Percentiles rank a stretch among this genome's conserved stretches.
Evolutionary conservation across 1,284 basidiomycete genomes (phyloP).

Genomic region (Cutaneotrichosporon dermatis): DNA sequence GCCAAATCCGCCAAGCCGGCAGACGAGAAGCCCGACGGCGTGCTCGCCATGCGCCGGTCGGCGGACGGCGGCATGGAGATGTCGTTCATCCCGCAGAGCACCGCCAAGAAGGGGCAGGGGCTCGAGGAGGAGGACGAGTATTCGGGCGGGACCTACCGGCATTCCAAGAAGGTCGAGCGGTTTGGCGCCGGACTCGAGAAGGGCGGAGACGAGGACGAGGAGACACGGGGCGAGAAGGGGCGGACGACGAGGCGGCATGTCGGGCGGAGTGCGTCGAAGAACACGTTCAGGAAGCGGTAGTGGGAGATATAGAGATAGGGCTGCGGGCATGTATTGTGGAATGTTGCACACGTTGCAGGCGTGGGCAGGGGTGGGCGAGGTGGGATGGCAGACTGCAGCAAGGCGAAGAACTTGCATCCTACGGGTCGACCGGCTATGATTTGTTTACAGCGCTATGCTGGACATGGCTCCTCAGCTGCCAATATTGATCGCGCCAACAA

Average conservation of each 20-base stretch:
- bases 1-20: slow-evolving; percentile 15
- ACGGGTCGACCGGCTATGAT: too few relatives aligned
- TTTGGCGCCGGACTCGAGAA: slow-evolving; percentile 84
- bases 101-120: slow-evolving; percentile 13
- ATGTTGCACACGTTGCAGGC: too few relatives aligned
- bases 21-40: slow-evolving; percentile 28
- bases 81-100: slow-evolving; percentile 50
- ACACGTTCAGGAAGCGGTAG: slow-evolving; percentile 60
- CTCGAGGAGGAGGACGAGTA: slow-evolving; percentile 38
- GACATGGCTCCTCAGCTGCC: too few relatives aligned
- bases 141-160: slow-evolving; percentile 42
- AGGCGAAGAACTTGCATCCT: too few relatives aligned
- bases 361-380: too few relatives aligned
- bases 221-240: slow-evolving; percentile 53
- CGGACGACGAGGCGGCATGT: slow-evolving; percentile 66
- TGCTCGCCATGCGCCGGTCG: slow-evolving; percentile 41
- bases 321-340: too few relatives aligned
- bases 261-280: slow-evolving; percentile 78
- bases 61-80: slow-evolving; percentile 54
- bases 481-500: too few relatives aligned
- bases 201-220: slow-evolving; percentile 53
- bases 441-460: too few relatives aligned
- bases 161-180: slow-evolving; percentile 59
- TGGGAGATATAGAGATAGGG: too few relatives aligned
- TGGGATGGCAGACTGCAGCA: too few relatives aligned